These are phyloP conservation scores for Neofusicoccum kwambonambiense DNA, from an alignment of 2,329 filamentous ascomycete genomes.

Conservation along the genomic window DNA sequence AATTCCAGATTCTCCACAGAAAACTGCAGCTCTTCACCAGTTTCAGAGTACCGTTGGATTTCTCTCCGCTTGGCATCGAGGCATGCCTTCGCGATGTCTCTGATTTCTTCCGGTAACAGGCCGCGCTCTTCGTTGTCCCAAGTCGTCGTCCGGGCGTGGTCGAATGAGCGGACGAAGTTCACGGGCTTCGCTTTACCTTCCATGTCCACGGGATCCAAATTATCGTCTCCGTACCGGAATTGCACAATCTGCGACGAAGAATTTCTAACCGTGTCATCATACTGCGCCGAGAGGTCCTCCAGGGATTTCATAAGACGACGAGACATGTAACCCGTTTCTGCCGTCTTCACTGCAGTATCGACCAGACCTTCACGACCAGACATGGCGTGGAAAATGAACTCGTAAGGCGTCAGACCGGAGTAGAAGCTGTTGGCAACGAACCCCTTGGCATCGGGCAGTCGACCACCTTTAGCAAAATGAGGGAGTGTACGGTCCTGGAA, in stretches of 20 bases:
- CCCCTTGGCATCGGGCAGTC: constrained; percentile 90
- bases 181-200: constrained; percentile 91
- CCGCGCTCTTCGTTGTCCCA: constrained; percentile 75
- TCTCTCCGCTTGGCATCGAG: constrained; percentile 67
- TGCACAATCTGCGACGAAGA: constrained; percentile 87
- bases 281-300: constrained; percentile 89
- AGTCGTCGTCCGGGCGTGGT: constrained; percentile 72
- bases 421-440: constrained; percentile 99
- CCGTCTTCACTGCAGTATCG: constrained; percentile 98
- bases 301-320: constrained; percentile 96
- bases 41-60: constrained; percentile 39
- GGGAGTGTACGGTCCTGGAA: constrained; percentile 95
- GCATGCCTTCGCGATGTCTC: constrained; percentile 64
- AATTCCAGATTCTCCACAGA: constrained; percentile 49
- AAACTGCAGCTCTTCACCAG: constrained; percentile 30
- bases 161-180: constrained; percentile 87
- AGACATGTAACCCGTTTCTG: constrained; percentile 99
- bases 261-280: constrained; percentile 92
- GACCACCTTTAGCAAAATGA: constrained; percentile 91
- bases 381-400: constrained; percentile 98
- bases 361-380: constrained; percentile 97
- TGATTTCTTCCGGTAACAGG: constrained; percentile 72
- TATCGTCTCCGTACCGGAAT: constrained; percentile 96
- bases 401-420: constrained; percentile 80
- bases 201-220: constrained; percentile 95